Evolutionary conservation across 2,329 filamentous ascomycete genomes (phyloP), one percentile per base, ranked within the genome.

Genomic region (Calonectria pseudoturangicola): DNA sequence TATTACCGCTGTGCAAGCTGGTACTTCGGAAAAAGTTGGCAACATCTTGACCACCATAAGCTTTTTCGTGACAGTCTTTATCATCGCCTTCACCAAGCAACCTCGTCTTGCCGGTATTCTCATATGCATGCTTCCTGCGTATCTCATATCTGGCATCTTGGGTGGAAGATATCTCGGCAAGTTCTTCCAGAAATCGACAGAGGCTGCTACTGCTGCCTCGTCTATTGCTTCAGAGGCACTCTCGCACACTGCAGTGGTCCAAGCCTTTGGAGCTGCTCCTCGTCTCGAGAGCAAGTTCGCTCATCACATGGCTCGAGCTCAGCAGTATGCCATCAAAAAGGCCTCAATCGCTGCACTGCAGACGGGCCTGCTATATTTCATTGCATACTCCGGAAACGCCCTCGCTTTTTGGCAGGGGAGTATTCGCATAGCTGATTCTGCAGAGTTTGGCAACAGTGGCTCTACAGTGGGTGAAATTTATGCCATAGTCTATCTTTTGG

Each of bases 11-110:
- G 90, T 94, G 54, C 92, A 92, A 76, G 88, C 89, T 0, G 93
- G 92, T n/a, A 93, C 92, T 0, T 92, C 90, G 0, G 93, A 94
- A 81, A 94, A 94, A 81, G 92, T 93, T 21, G 92, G 92, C 64
- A 89, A 93, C 41, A 88, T 89, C 74, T 86, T 94, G 2, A 87
- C 89, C 36, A 91, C 88, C 62, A 80, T 90, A 12, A 90, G 90
- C 5, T 94, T 93, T 81, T 93, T 94, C 79, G 80, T 93, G 67
- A 91, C 92, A 0, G 90, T 92, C 9, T 94, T 92, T 74, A 85
- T 92, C 5, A 89, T 94, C 21, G 91, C 91, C 4, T 94, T 94
- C 76, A 89, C 91, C 79, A 90, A 92, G 76, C 87, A 93, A 76
- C 86, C 89, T 18, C 86, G 86, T 65, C 86, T 94, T 7, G 91